Conservation (phyloP, 202 grass and related monocot species). For the Panicum virgatum region DNA sequence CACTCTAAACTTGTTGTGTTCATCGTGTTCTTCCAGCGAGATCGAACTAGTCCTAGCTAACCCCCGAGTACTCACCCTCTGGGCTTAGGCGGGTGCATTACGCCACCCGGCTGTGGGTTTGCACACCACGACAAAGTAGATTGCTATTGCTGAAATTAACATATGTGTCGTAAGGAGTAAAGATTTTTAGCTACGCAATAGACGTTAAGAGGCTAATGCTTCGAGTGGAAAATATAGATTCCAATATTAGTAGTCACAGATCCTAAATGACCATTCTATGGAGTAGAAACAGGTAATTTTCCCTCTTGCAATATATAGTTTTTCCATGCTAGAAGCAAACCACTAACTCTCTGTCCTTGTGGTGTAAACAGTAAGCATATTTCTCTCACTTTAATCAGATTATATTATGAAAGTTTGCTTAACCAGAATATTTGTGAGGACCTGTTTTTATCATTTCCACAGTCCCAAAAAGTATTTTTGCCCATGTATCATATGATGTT, state of each 20-base stretch:
- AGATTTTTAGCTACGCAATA: not conserved
- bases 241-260: not conserved
- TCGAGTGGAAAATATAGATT: not conserved
- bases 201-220: not conserved
- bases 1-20: no score
- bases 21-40: no score
- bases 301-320: not conserved
- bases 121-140: no score
- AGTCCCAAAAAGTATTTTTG: not conserved
- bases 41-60: no score
- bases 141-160: not conserved
- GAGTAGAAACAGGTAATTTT: not conserved
- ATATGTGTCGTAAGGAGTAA: not conserved
- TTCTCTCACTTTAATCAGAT: not conserved
- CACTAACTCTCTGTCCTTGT: not conserved
- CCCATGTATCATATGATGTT: not conserved
- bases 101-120: no score
- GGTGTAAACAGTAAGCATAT: not conserved
- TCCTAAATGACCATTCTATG: not conserved
- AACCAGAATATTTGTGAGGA: not conserved
- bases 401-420: constrained; percentile 11
- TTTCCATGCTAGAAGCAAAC: not conserved
- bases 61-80: no score
- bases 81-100: no score
- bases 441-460: constrained; percentile 1